Evolutionary conservation across 495 filamentous ascomycete genomes (phyloP).

Genomic region (Schizothecium vesticola): DNA sequence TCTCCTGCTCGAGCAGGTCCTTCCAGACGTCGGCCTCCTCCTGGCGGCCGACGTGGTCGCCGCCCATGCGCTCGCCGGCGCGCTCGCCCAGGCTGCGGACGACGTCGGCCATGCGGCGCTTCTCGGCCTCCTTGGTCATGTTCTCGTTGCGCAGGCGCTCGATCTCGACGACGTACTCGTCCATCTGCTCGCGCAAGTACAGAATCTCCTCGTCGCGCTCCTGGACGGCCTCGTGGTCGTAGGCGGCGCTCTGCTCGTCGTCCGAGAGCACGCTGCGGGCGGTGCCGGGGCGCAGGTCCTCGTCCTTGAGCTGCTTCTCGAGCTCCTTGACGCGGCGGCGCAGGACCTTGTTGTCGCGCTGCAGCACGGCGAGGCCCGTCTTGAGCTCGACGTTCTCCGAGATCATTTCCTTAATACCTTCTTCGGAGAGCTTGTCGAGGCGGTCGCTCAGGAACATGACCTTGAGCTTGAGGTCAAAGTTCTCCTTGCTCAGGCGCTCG

Average conservation of each 20-base stretch:
- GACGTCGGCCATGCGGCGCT: conserved; percentile 72
- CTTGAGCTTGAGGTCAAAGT: conserved; percentile 96
- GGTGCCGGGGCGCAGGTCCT: conserved; percentile 56
- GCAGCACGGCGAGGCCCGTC: conserved; percentile 76
- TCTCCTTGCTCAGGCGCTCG: conserved; percentile 89
- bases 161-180: conserved; percentile 75
- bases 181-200: conserved; percentile 75
- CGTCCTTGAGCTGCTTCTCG: conserved; percentile 76
- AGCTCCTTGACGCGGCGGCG: conserved; percentile 74
- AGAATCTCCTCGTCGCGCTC: conserved; percentile 80
- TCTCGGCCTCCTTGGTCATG: conserved; percentile 71
- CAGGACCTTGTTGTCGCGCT: conserved; percentile 80
- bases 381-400: conserved; percentile 94
- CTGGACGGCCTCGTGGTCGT: conserved; percentile 53
- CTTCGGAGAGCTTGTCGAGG: conserved; percentile 86
- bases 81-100: conserved; percentile 66
- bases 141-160: conserved; percentile 74
- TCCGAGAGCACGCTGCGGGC: conserved; percentile 44
- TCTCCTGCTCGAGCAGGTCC: conserved; percentile 91
- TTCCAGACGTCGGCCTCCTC: conserved; percentile 93
- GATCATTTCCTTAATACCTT: conserved; percentile 95
- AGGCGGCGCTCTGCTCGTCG: conserved; percentile 42
- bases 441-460: conserved; percentile 95
- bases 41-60: conserved; percentile 60
- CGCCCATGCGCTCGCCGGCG: conserved; percentile 49